Evolutionary conservation across 768 basidiomycete genomes (phyloP), one percentile per base, ranked within the genome.

Genomic region (Boletus coccyginus): DNA sequence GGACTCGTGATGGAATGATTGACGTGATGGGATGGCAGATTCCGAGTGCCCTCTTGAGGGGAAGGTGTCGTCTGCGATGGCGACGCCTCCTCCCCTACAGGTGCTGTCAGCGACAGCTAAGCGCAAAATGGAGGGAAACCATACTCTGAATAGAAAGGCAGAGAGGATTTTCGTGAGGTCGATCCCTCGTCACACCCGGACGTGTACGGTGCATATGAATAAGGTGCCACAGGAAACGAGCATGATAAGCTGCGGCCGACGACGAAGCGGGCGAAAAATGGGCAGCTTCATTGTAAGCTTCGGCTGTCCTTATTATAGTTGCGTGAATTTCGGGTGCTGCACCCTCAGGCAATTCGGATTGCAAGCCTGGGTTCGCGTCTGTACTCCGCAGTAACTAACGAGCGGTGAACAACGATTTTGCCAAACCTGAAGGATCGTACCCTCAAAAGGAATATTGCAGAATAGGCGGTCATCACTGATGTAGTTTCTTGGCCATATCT

Each of bases 401-500:
- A 51, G 19, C 38, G 43, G 31, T 63, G 47, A 63, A 52, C 32
- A n/a, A 31, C 32, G 3, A 39, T 27, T 33, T 48, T 12, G 24
- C 29, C 41, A 35, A 35, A 35, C n/a, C 9, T 21, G 35, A n/a
- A 62, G 71, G 12, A 29, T 24, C 53, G 50, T 66, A 88, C 92
- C 78, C 80, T 86, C 61, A 93, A 75, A 59, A 94, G 73, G 66
- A 91, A 87, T 38, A 93, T 84, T 19, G 91, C 90, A 46, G 88
- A 84, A 64, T 93, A 93, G 27, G 90, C 92, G 19, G 88, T 88
- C 91, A 93, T 93, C 45, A 88, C 82, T 9, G 87, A 86, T 57
- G 91, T 83, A 6, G 88, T 87, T 67, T 93, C 91, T 74, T 93
- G 92, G 9, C 87, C 82, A 62, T 93, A 94, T 44, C 87, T 86